Evolutionary conservation across 192 early-diverging fungal species (phyloP), one percentile per base, ranked within the genome.

Genomic region (Backusella psychrophila): DNA sequence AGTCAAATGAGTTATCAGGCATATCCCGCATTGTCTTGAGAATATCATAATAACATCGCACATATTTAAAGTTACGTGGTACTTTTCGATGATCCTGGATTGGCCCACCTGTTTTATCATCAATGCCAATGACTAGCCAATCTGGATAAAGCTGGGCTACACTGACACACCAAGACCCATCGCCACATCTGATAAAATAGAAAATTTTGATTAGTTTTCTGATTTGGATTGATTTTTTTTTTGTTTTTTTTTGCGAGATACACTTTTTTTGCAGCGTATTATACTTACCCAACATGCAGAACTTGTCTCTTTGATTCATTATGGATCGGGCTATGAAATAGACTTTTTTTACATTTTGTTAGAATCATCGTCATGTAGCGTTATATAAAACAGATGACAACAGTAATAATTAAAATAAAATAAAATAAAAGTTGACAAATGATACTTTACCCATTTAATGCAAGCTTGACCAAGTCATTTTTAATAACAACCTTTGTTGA

Each of bases 221-320:
- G 53, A 9, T 59, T 11, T 26, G n/a, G 12, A 21, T 5, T 72
- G 31, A 38, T 49, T 71, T 38, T 2, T 29, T 44, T 29, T n/a
- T 33, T 7, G 4, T 1, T 21, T 0, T 23, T 23, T 21, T 46
- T 46, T 17, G 38, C 17, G 42, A 39, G 0, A 44, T 44, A 14
- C 2, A 0, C 6, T n/a, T 49, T 49, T n/a, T 49, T n/a, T 17
- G 33, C 4, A 65, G 6, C 35, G 0, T 34, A 38, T 19, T n/a
- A 26, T 26, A 69, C 69, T 63, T 77, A 77, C 76, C 77, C 77
- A 19, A 78, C 71, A 15, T 78, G 77, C 8, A 78, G 52, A 26
- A 78, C 77, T 17, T 78, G 65, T 49, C 29, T 63, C 35, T 72
- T 69, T n/a, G 56, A 23, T 12, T 72, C 33, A 19, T 56, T 4